Conservation (phyloP, 208 protist species). For the Crithidia acanthocephali region DNA sequence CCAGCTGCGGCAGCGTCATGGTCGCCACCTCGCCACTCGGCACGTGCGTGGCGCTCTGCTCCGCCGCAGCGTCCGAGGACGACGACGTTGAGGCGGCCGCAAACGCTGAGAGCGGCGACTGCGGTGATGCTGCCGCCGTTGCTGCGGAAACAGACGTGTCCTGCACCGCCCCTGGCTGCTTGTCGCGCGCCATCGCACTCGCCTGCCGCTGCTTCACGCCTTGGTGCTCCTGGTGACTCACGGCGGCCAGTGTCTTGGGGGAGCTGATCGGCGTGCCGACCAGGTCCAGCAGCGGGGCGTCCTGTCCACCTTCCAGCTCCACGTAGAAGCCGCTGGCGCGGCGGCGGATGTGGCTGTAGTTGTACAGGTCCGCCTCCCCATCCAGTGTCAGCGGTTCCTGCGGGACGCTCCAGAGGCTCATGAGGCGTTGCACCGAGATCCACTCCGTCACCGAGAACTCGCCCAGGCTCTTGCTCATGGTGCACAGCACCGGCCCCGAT, state of each 20-base stretch:
- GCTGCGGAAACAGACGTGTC: too few species aligned
- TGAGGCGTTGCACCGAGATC: constrained; percentile 56
- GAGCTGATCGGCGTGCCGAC: constrained; percentile 16
- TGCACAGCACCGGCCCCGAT: constrained; percentile 39
- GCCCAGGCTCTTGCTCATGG: constrained; percentile 44
- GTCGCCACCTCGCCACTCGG: constrained; percentile 6
- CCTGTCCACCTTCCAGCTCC: constrained; percentile 20
- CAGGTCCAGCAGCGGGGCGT: constrained; percentile 14
- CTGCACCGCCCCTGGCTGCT: too few species aligned
- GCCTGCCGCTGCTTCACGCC: not conserved
- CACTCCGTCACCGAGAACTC: constrained; percentile 52
- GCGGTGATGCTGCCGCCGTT: not conserved
- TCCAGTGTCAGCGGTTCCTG: constrained; percentile 47
- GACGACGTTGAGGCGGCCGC: constrained; percentile 15
- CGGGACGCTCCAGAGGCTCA: constrained; percentile 56
- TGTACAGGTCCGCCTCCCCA: constrained; percentile 31
- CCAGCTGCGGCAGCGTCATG: constrained; percentile 43
- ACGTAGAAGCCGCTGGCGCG: constrained; percentile 5
- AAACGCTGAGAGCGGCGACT: constrained; percentile 7
- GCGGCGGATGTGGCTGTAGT: constrained; percentile 26
- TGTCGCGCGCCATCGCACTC: too few species aligned
- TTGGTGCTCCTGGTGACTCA: constrained; percentile 1
- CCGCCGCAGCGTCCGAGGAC: not conserved
- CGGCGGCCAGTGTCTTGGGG: constrained; percentile 1
- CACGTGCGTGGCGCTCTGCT: not conserved